Conservation (phyloP, 805 yeast genomes). For the Starmerella vitae region DNA sequence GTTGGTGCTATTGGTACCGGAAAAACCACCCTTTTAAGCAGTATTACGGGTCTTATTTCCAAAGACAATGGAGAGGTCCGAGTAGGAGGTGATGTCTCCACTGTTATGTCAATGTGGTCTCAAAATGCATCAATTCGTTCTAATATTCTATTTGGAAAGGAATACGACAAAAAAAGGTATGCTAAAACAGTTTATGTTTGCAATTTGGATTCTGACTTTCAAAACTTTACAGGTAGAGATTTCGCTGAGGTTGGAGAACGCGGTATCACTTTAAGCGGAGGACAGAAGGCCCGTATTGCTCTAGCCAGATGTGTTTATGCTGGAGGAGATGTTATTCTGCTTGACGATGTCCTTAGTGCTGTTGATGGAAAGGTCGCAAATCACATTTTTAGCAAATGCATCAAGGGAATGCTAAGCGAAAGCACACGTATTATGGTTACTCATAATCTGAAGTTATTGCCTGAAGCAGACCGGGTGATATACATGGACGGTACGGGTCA, state of each 20-base stretch:
- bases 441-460: constrained; percentile 63
- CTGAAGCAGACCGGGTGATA: constrained; percentile 54
- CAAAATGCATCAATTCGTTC: constrained; percentile 67
- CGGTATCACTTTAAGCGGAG: constrained; percentile 80
- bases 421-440: constrained; percentile 70
- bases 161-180: constrained; percentile 40
- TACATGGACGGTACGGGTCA: constrained; percentile 49
- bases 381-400: constrained; percentile 57
- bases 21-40: constrained; percentile 57
- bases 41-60: constrained; percentile 60
- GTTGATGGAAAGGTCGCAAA: constrained; percentile 79
- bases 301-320: constrained; percentile 72
- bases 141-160: constrained; percentile 57
- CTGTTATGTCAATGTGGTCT: constrained; percentile 68
- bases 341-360: constrained; percentile 78
- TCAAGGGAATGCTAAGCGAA: constrained; percentile 41
- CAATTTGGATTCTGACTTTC: constrained; percentile 52
- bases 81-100: constrained; percentile 40
- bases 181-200: constrained; percentile 46
- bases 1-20: constrained; percentile 80
- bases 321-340: constrained; percentile 46
- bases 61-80: constrained; percentile 39
- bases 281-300: constrained; percentile 77
- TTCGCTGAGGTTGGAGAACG: constrained; percentile 66
- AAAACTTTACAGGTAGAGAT: constrained; percentile 60